These are phyloP conservation scores for Diophrys appendiculata DNA, from an alignment of 73 alveolate genomes.

Conservation along the genomic window DNA sequence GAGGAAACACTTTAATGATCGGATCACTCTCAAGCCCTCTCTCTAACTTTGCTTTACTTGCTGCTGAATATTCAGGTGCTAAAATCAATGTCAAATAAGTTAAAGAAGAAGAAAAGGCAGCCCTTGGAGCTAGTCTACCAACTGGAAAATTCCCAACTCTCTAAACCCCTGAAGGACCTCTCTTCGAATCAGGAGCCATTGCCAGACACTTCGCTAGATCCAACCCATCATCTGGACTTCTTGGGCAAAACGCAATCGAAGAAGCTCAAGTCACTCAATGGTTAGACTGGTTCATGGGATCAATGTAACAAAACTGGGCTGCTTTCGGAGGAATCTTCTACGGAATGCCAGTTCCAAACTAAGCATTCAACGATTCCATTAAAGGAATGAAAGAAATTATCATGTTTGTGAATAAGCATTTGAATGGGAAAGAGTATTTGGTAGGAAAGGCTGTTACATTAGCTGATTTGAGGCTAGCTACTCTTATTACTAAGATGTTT, in stretches of 20 bases:
- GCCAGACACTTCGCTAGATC: slow-evolving; percentile 62
- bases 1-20: neutral
- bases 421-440: slow-evolving; percentile 34
- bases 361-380: slow-evolving; percentile 37
- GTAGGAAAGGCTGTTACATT: slow-evolving; percentile 52
- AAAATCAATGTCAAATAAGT: neutral
- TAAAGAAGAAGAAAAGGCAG: neutral
- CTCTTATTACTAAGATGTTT: slow-evolving; percentile 47
- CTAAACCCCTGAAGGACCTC: slow-evolving; percentile 53
- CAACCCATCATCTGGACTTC: too few relatives aligned
- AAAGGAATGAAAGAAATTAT: slow-evolving; percentile 35
- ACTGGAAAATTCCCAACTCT: slow-evolving; percentile 60
- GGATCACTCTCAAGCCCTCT: neutral
- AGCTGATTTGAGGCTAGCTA: slow-evolving; percentile 59
- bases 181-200: slow-evolving; percentile 52
- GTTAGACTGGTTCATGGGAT: too few relatives aligned
- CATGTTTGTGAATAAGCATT: slow-evolving; percentile 36
- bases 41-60: neutral
- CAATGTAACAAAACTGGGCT: too few relatives aligned
- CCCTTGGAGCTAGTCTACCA: neutral
- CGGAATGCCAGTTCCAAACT: too few relatives aligned
- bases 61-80: neutral
- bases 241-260: slow-evolving; percentile 42
- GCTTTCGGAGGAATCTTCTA: too few relatives aligned
- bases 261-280: slow-evolving; percentile 59